phyloP scores from a whole-genome alignment of 2,329 filamentous ascomycete species.

The Phaeosphaeriaceae sp. region DNA sequence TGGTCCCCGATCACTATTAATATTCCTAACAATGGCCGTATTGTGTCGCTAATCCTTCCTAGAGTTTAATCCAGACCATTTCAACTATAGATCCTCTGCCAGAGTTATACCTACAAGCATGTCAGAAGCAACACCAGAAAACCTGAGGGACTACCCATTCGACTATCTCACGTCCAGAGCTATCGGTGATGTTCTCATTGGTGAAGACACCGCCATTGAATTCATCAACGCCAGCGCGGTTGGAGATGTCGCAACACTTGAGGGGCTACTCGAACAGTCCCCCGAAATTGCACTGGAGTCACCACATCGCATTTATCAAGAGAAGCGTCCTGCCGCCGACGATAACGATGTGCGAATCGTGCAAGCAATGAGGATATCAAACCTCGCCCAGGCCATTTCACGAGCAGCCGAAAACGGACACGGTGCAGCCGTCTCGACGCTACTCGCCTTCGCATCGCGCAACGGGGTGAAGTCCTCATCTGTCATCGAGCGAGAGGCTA shows the following conservation, averaged over 20 bases:
- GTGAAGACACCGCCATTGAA: slow-evolving; percentile 6
- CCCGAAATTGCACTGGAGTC: slow-evolving; percentile 11
- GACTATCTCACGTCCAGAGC: slow-evolving; percentile 8
- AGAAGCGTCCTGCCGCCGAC: background rate
- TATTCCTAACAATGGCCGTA: background rate
- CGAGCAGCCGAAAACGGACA: slow-evolving; percentile 10
- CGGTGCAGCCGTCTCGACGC: slow-evolving; percentile 8
- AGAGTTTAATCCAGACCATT: too few relatives aligned
- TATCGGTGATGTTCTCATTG: slow-evolving; percentile 8
- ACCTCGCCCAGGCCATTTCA: slow-evolving; percentile 6
- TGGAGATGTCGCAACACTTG: slow-evolving; percentile 8
- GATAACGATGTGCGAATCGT: background rate
- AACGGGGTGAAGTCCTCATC: slow-evolving; percentile 3
- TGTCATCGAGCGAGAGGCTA: slow-evolving; percentile 1
- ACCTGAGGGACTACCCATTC: background rate
- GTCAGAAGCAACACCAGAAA: background rate
- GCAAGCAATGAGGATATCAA: slow-evolving; percentile 1
- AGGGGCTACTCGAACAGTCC: slow-evolving; percentile 1
- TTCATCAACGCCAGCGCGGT: slow-evolving; percentile 11
- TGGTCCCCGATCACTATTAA: background rate
- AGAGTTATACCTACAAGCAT: too few relatives aligned
- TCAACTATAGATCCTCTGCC: too few relatives aligned
- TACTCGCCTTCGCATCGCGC: slow-evolving; percentile 11
- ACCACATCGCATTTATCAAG: slow-evolving; percentile 5
- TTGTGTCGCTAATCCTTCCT: too few relatives aligned